A percentile compares a stretch with the other conserved stretches of the same genome.
phyloP scores from a whole-genome alignment of 805 yeast genomes.

The Candida anglica region DNA sequence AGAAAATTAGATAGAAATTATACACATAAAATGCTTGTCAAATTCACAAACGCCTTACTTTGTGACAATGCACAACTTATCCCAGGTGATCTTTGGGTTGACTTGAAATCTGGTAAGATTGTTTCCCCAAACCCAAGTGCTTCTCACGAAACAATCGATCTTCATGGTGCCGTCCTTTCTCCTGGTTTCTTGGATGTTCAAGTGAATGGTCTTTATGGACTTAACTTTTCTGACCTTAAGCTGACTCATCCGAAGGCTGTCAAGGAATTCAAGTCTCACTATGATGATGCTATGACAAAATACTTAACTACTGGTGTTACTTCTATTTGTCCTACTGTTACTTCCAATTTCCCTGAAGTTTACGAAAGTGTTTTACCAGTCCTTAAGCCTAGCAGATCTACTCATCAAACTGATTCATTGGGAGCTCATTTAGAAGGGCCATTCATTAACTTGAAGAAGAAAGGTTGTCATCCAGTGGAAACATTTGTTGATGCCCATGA shows the following conservation, averaged over 20 bases:
- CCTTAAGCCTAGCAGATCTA: constrained; percentile 29
- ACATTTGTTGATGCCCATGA: constrained; percentile 37
- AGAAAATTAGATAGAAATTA: too few species aligned
- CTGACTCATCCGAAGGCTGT: constrained; percentile 27
- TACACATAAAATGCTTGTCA: constrained; percentile 4
- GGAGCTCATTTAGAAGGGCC: constrained; percentile 66
- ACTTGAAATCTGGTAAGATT: constrained; percentile 40
- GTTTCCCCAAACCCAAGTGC: constrained; percentile 18
- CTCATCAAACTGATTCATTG: constrained; percentile 38
- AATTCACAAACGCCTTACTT: constrained; percentile 15
- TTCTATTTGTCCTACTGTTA: constrained; percentile 52
- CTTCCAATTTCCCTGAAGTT: constrained; percentile 47
- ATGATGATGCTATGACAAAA: constrained; percentile 42
- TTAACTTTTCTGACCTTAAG: constrained; percentile 44
- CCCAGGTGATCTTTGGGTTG: constrained; percentile 39
- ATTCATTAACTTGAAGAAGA: constrained; percentile 44
- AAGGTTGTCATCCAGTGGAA: constrained; percentile 49
- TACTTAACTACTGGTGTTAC: constrained; percentile 52
- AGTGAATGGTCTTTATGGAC: constrained; percentile 55
- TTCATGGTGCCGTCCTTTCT: constrained; percentile 44
- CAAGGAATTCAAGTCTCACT: constrained; percentile 27
- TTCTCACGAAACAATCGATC: constrained; percentile 30
- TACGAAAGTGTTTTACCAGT: constrained; percentile 45
- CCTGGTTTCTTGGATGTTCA: constrained; percentile 59
- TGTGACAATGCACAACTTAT: constrained; percentile 38